phyloP scores from a whole-genome alignment of 305 asterid genomes.

The Fraxinus floribunda region DNA sequence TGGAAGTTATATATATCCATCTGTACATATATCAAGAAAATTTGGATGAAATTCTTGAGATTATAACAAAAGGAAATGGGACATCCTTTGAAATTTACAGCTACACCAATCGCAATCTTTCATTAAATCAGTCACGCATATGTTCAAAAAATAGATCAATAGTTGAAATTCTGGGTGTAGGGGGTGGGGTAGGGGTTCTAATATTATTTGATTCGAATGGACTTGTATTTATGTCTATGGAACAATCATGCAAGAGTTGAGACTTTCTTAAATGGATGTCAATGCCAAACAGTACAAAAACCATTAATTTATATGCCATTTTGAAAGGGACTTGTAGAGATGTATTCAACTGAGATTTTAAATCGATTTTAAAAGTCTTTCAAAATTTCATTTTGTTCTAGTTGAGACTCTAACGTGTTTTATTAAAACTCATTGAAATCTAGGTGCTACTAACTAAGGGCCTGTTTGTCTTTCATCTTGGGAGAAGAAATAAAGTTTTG shows the following conservation, averaged over 20 bases:
- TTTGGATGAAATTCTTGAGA: neutral
- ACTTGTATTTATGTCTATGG: neutral
- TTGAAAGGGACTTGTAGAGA: neutral
- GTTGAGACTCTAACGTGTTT: no score
- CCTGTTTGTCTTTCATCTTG: no score
- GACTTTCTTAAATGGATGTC: neutral
- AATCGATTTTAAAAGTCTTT: no score
- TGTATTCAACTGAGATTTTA: no score
- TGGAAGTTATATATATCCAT: neutral
- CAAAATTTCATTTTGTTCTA: no score
- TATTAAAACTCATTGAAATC: no score
- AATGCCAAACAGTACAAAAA: neutral
- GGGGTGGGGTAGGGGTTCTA: neutral
- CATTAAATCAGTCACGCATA: neutral
- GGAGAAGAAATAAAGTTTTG: no score
- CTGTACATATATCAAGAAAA: neutral
- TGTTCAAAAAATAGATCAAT: neutral
- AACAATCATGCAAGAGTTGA: neutral
- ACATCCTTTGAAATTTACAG: neutral
- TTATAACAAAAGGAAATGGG: neutral
- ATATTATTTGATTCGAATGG: neutral
- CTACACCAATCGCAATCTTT: neutral
- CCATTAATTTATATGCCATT: neutral
- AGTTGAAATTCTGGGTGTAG: neutral
- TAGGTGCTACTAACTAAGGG: no score